These are phyloP conservation scores for Aristolochia contorta DNA, from an alignment of 164 flowering plant species.

Conservation along the genomic window DNA sequence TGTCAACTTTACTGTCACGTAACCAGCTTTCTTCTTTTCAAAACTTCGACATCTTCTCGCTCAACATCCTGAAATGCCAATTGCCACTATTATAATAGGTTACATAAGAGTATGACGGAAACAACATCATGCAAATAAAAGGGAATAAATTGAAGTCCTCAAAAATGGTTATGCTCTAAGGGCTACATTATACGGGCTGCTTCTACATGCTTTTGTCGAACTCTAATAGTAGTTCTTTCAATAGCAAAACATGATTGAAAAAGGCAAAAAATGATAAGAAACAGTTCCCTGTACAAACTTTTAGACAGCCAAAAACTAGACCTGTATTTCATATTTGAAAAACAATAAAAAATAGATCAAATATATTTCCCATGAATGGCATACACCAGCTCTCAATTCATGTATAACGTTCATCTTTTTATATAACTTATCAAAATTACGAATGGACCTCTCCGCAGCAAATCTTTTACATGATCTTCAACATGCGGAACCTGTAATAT, in stretches of 20 bases:
- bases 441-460: constrained; percentile 57
- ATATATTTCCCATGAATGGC: too few relatives aligned
- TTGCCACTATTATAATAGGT: not conserved
- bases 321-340: too few relatives aligned
- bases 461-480: constrained; percentile 53
- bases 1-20: constrained; percentile 41
- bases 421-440: not conserved
- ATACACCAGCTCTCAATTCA: too few relatives aligned
- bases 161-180: not conserved
- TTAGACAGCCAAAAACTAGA: too few relatives aligned
- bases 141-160: not conserved
- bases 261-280: too few relatives aligned
- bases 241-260: too few relatives aligned
- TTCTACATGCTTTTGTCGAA: too few relatives aligned
- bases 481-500: constrained; percentile 56
- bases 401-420: too few relatives aligned
- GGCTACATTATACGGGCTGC: too few relatives aligned
- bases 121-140: not conserved
- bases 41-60: constrained; percentile 39
- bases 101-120: not conserved
- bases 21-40: constrained; percentile 77
- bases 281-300: too few relatives aligned
- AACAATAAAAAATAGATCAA: too few relatives aligned
- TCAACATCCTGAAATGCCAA: constrained; percentile 41
- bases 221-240: too few relatives aligned